Base-by-base conservation (phyloP, 768 basidiomycete genomes). In the Rhodotorula babjevae region DNA sequence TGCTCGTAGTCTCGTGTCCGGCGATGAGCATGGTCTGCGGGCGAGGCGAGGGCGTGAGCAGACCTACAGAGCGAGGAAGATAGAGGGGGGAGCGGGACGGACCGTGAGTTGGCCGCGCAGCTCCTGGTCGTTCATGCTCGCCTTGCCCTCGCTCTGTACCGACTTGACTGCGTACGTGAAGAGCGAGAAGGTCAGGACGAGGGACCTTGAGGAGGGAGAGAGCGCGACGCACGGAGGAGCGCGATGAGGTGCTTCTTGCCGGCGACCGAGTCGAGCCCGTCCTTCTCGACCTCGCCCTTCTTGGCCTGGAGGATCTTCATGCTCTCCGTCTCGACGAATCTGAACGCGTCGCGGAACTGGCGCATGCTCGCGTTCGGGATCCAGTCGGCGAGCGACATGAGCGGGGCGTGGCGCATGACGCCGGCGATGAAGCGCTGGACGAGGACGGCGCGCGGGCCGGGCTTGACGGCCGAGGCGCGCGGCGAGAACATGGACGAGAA, bases 321-420 rank as follows among this genome's bases (percentile, higher is more conserved):
- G 33, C 73, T 60, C 65, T 73, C 76, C n/a, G 29, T 50, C 53
- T 66, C 59, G 67, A 77, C 60, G 27, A 49, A 29, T 21, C 33
- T 47, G 61, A 55, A 50, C 19, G 33, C 31, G 29, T 53, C 47
- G 33, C 29, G 31, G 29, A 42, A 18, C 31, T 19, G 42, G 60
- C 63, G 44, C 9, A 55, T 46, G 21, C 50, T 31, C 23, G 29
- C 25, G 27, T 56, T 40, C 19, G 69, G 72, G 27, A 76, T n/a
- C 56, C 40, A 60, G 27, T 57, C 57, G 23, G 18, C 50, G 40
- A 53, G 65, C 68, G 40, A 16, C 53, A 46, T 23, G 50, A 31
- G 8, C 14, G 21, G 36, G 1, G 4, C 11, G 42, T 3, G 31
- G 42, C 19, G n/a, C 7, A 31, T 27, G 36, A 29, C 16, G 46